These are phyloP conservation scores for Nigrospora oryzae DNA, from an alignment of 2,329 filamentous ascomycete genomes.

Conservation along the genomic window DNA sequence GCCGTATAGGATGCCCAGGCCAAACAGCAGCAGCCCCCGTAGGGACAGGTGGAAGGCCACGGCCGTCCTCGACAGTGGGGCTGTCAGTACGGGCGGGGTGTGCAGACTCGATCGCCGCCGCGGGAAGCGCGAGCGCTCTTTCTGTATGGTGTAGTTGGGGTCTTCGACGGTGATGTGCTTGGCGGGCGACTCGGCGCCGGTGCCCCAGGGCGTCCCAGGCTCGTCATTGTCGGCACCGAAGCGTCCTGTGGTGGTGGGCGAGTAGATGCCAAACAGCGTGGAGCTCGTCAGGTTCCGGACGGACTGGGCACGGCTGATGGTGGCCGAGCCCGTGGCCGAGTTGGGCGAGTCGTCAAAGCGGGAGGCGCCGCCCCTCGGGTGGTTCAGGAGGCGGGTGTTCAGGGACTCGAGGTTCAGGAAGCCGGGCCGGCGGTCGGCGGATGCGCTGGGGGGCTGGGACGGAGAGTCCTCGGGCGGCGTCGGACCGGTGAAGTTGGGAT, in stretches of 20 bases:
- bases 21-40: slow-evolving; percentile 61
- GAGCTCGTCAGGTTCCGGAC: slow-evolving; percentile 81
- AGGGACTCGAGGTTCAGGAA: slow-evolving; percentile 24
- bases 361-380: slow-evolving; percentile 12
- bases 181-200: slow-evolving; percentile 62
- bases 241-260: slow-evolving; percentile 44
- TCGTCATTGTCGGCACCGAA: slow-evolving; percentile 34
- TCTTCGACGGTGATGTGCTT: slow-evolving; percentile 28
- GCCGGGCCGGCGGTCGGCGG: slow-evolving; percentile 33
- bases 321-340: slow-evolving; percentile 22
- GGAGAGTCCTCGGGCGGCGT: slow-evolving; percentile 33
- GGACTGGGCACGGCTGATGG: slow-evolving; percentile 64
- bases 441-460: slow-evolving; percentile 16
- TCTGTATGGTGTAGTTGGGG: slow-evolving; percentile 14
- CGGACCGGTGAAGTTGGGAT: slow-evolving; percentile 40
- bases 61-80: slow-evolving; percentile 16
- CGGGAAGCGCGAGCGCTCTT: slow-evolving; percentile 19
- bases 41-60: slow-evolving; percentile 41
- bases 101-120: slow-evolving; percentile 26
- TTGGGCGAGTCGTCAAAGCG: slow-evolving; percentile 6
- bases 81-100: slow-evolving; percentile 11
- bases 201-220: slow-evolving; percentile 66
- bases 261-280: slow-evolving; percentile 88
- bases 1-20: slow-evolving; percentile 76
- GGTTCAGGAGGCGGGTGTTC: slow-evolving; percentile 21